Base-by-base conservation (phyloP, 208 protist genomes). In the Sergeia podlipaevii region DNA sequence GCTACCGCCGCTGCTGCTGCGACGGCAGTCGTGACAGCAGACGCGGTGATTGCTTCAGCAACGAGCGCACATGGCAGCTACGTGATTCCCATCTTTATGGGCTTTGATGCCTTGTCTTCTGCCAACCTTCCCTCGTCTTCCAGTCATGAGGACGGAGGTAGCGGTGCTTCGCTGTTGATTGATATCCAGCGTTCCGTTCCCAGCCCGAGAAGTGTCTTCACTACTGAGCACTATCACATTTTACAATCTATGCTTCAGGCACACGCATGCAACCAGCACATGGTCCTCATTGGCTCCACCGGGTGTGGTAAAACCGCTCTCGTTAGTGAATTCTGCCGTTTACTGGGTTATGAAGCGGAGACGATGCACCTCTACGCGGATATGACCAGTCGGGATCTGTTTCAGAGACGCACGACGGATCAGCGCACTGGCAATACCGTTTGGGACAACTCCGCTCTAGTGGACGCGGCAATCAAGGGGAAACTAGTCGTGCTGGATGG, bases 311-410 rank as follows among this genome's bases (percentile, higher is more conserved):
- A 98, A 70, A 91, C 83, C 20, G 70, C 70, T 1, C 48, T 97
- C 50, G 68, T 84, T 3, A 73, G 73, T 20, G 70, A 74, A 37
- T 95, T 97, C 47, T 84, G 87, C 0, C 52, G 57, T 11, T 49
- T 88, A 17, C 66, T 96, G 6, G 78, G 84, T 0, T 96, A 92
- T 54, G 49, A 65, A 23, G 55, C 30, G 26, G 78, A 74, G 54
- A 83, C 78, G 11, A 81, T 97, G 68, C 85, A 96, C 65, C 67
- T 92, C 13, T 97, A 96, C 75, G 74, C 78, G 15, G 96, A 98
- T 60, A 97, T 97, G 95, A 95, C 90, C 20, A 72, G 86, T 44
- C 85, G 91, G 27, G 97, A 98, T 49, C 72, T 98, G 28, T 87
- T 98, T 20, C 91, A 98, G 74, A 75, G 91, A 29, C 84, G 97